Evolutionary conservation across 129 eudicot genomes (phyloP).

Genomic region (Tagetes erecta): DNA sequence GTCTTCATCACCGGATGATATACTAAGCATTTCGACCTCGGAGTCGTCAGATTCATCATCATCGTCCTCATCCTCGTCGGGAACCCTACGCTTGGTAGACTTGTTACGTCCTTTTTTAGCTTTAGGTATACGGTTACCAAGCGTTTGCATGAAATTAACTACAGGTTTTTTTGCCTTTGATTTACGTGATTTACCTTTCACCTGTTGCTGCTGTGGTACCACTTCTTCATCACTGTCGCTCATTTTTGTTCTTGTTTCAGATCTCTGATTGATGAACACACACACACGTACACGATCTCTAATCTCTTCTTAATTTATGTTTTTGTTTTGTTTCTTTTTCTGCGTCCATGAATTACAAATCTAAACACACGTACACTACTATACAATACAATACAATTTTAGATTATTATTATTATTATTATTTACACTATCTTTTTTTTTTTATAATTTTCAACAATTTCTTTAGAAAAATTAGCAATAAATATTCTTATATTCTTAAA

Average conservation of each 20-base stretch:
- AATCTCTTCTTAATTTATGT: too few species aligned
- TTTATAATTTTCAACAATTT: too few species aligned
- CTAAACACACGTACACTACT: too few species aligned
- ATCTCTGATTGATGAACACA: too few species aligned
- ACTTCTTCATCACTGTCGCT: slow-evolving; percentile 80
- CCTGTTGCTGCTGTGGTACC: slow-evolving; percentile 56
- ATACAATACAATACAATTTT: too few species aligned
- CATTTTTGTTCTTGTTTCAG: slow-evolving; percentile 29
- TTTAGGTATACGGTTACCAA: slow-evolving; percentile 37
- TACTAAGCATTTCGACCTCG: slow-evolving; percentile 88
- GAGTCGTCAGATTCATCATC: slow-evolving; percentile 56
- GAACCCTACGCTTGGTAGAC: slow-evolving; percentile 11
- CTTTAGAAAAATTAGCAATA: too few species aligned
- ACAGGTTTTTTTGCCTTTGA: slow-evolving; percentile 68
- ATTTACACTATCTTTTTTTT: too few species aligned
- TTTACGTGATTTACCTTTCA: slow-evolving; percentile 59
- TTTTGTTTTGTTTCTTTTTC: too few species aligned
- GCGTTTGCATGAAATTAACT: slow-evolving; percentile 68
- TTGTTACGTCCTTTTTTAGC: slow-evolving; percentile 10
- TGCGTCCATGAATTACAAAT: too few species aligned
- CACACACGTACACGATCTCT: too few species aligned
- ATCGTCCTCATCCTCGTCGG: slow-evolving; percentile 25
- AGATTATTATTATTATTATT: too few species aligned
- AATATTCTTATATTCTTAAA: too few species aligned
- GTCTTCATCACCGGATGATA: slow-evolving; percentile 94